Conservation (phyloP, 148 eudicot genomes). For the Suaeda aralocaspica region DNA sequence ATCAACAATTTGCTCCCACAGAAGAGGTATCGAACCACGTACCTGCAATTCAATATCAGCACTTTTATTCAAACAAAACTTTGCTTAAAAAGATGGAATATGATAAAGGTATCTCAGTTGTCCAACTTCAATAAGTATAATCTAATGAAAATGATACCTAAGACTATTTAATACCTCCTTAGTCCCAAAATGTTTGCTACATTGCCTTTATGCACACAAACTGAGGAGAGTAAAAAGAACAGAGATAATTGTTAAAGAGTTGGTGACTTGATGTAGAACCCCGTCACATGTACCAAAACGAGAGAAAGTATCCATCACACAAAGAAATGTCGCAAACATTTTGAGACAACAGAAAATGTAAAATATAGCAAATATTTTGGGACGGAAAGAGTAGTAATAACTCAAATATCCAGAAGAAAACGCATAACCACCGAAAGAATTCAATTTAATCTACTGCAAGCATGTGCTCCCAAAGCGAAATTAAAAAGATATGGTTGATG, state of each 20-base stretch:
- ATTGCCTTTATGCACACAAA: too few species aligned
- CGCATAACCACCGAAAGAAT: neutral
- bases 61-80: neutral
- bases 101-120: neutral
- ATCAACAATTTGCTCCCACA: constrained; percentile 99
- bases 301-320: too few species aligned
- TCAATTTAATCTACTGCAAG: neutral
- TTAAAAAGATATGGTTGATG: neutral
- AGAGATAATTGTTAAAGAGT: too few species aligned
- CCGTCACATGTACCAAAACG: too few species aligned
- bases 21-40: constrained; percentile 90
- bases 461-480: neutral
- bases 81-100: neutral
- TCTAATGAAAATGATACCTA: neutral
- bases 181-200: too few species aligned
- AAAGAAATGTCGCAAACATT: too few species aligned
- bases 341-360: too few species aligned
- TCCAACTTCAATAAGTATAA: neutral
- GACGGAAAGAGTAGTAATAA: too few species aligned
- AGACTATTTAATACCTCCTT: neutral
- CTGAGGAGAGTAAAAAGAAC: too few species aligned
- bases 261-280: too few species aligned
- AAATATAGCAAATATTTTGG: too few species aligned
- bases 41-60: constrained; percentile 47
- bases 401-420: neutral